Percentiles rank a stretch among this genome's conserved stretches.
phyloP scores from a whole-genome alignment of 257 asterid species.

The Cinchona pubescens region DNA sequence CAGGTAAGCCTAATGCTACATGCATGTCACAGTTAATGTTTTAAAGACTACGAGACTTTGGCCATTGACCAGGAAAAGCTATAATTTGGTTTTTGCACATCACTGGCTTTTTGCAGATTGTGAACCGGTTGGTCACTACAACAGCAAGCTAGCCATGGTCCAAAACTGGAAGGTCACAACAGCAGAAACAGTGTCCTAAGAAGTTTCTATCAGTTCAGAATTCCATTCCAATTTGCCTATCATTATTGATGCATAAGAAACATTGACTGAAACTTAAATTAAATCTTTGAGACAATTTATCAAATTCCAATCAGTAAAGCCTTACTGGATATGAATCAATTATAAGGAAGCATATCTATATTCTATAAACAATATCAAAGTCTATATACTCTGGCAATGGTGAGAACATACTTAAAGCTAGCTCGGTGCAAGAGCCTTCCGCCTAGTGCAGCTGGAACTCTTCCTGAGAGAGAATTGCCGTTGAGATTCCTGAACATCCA shows the following conservation, averaged over 20 bases:
- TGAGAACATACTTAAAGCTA: slow-evolving; percentile 50
- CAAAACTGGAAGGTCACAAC: not conserved
- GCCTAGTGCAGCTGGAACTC: slow-evolving; percentile 85
- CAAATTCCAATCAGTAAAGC: not conserved
- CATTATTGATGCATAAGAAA: not conserved
- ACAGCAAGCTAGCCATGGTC: not conserved
- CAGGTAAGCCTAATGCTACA: not conserved
- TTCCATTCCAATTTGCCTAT: not conserved
- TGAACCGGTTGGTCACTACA: not conserved
- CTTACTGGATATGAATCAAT: not conserved
- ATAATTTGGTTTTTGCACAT: not conserved
- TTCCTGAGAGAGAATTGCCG: slow-evolving; percentile 80
- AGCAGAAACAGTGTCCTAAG: not conserved
- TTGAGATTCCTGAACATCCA: slow-evolving; percentile 70
- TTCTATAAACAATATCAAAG: not conserved
- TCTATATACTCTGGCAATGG: slow-evolving; percentile 30
- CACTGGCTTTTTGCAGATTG: not conserved
- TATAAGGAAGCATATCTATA: not conserved
- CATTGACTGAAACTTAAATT: not conserved
- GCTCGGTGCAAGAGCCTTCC: slow-evolving; percentile 95
- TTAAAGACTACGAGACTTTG: not conserved
- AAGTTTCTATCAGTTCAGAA: not conserved
- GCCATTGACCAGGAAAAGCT: not conserved
- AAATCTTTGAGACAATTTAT: not conserved
- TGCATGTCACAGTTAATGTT: not conserved